Evolutionary conservation across 352 stramenopile genomes (phyloP), one percentile per base, ranked within the genome.

Genomic region (Phytophthora chlamydospora): DNA sequence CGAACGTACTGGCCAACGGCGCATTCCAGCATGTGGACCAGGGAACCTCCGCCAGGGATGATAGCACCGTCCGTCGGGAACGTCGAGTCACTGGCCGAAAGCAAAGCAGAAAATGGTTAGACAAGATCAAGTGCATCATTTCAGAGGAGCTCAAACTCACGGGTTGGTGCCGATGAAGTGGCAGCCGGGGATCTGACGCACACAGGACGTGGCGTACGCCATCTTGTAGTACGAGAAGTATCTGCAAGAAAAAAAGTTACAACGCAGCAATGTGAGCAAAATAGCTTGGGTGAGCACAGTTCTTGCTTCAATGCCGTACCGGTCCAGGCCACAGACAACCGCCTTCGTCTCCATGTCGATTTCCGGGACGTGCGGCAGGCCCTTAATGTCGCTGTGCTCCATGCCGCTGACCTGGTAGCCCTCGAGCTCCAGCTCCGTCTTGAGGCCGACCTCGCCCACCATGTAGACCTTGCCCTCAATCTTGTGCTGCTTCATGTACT

Each of bases 151-250:
- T 33, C 19, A 44, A 41, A 73, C 81, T 47, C 58, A 95, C 86
- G 82, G 80, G 63, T 95, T 95, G 24, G 86, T 95, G 29, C 73
- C 82, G 57, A 92, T 90, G 71, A 95, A 95, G 57, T 76, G 75
- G 58, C 86, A 95, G 31, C 71, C 80, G 12, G 78, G 78, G 60
- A 89, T 91, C 59, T 90, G 66, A 38, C 80, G 83, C 17, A 91
- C 64, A 62, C 83, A 93, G 13, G 52, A 64, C 52, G 86, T 85
- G 12, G 86, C 86, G 68, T 93, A 92, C 49, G 86, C 80, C 49
- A 95, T 74, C 69, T 95, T 95, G 82, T 90, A 95, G 75, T 90
- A 95, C 52, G 78, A 85, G 32, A 94, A 73, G 63, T 90, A 73
- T 39, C 85, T 91, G 44, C 9, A 36, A 1, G 10, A 47, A 48